Percentiles rank a stretch among this genome's conserved stretches.
phyloP scores from a whole-genome alignment of 345 rosid species.

The Ceriops decandra region DNA sequence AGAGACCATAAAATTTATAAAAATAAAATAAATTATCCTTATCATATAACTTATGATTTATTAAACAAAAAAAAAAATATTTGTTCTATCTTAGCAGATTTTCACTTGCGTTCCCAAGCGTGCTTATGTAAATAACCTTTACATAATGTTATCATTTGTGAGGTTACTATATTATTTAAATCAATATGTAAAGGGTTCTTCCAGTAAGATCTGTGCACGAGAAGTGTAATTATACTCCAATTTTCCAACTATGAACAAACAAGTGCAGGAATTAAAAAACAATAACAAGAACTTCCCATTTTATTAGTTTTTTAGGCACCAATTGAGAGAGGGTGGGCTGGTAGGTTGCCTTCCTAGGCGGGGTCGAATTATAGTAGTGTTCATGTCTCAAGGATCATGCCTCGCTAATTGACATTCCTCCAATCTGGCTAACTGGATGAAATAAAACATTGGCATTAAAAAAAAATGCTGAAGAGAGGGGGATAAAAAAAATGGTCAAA shows the following conservation, averaged over 20 bases:
- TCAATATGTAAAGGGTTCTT: no score
- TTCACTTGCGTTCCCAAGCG: no score
- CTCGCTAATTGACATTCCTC: conserved; percentile 35
- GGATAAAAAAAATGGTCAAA: conserved; percentile 10
- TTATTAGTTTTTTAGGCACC: background rate
- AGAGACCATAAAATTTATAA: no score
- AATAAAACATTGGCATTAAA: background rate
- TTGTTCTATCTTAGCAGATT: no score
- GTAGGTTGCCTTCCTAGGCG: conserved; percentile 73
- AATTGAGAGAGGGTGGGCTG: conserved; percentile 21
- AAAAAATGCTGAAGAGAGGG: background rate
- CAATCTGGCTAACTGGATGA: conserved; percentile 13
- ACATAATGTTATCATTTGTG: no score
- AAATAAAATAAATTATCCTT: no score
- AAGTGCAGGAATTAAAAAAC: background rate
- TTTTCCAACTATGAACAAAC: background rate
- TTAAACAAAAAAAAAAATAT: no score
- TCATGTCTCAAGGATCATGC: conserved; percentile 65
- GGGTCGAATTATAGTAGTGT: conserved; percentile 56
- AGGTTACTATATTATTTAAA: no score
- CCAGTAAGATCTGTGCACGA: no score
- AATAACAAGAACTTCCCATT: background rate
- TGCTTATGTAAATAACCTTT: no score
- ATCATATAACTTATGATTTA: no score
- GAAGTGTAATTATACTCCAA: no score